Base-by-base conservation (phyloP, 352 stramenopile genomes). In the Halophytophthora polymorphica region DNA sequence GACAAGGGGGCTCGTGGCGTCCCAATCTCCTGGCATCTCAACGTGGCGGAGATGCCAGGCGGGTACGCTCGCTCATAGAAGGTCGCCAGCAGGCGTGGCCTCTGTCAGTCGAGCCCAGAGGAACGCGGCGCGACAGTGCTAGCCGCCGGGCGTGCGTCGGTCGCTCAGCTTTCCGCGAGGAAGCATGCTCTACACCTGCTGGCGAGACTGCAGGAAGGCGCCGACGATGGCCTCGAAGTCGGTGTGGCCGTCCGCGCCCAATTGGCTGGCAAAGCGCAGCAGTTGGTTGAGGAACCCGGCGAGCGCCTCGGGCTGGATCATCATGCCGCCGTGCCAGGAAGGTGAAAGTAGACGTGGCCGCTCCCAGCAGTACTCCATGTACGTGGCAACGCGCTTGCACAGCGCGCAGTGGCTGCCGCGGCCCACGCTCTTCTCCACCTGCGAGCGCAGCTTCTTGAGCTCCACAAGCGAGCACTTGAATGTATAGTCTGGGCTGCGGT, bases 301-400 rank as follows among this genome's bases (percentile, higher is more conserved):
- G 38, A 69, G 51, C 29, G 60, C 52, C 19, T 66, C 63, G 40
- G 58, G 66, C 43, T 72, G 58, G 54, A 72, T 50, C 17, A 49
- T 61, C 41, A 66, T 66, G 33, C 54, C 55, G 23, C 64, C 64
- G 33, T 72, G 55, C 64, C 64, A 72, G 15, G 58, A 66, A 34
- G 58, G 64, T 18, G 58, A 41, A 2, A 72, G 59, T 34, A 72
- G 50, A 34, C 63, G 63, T 19, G 59, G 63, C 13, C 63, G 58
- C 14, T 72, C 63, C 63, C 63, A 72, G 47, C 64, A 72, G 45
- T 66, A 64, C 25, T 47, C 45, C 42, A 72, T 64, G 44, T 72
- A 72, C 19, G 56, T 56, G 7, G 58, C 58, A 8, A 72, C 52
- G n/a, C 60, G 53, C 35, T 69, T 67, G 54, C 64, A 72, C 11